Evolutionary conservation across 371 early-diverging fungal species (phyloP).

Genomic region (Dinochytrium kinnereticum): DNA sequence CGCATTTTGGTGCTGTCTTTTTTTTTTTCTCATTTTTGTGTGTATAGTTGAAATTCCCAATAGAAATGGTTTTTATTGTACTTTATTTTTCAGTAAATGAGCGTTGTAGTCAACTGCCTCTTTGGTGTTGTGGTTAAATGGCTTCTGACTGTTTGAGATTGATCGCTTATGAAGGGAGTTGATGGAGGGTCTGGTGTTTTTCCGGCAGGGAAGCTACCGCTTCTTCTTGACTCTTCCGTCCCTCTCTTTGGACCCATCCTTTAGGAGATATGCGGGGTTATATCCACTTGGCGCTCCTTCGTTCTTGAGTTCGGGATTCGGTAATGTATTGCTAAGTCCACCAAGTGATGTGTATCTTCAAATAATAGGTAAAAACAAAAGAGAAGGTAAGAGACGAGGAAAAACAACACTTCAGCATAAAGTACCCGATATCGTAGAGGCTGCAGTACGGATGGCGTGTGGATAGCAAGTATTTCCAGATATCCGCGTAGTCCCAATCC

Average conservation of each 20-base stretch:
- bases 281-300: constrained; percentile 53
- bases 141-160: too few relatives aligned
- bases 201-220: not conserved
- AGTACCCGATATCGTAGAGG: constrained; percentile 87
- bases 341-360: constrained; percentile 93
- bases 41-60: too few relatives aligned
- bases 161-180: too few relatives aligned
- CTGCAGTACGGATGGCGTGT: constrained; percentile 85
- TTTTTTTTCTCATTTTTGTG: too few relatives aligned
- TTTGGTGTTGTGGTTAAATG: too few relatives aligned
- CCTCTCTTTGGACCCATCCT: constrained; percentile 74
- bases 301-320: constrained; percentile 75
- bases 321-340: constrained; percentile 80
- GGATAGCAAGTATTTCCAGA: constrained; percentile 81
- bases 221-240: constrained; percentile 63
- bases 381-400: too few relatives aligned
- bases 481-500: constrained; percentile 84
- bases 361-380: constrained; percentile 10
- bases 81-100: too few relatives aligned
- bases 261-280: constrained; percentile 73
- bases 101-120: too few relatives aligned
- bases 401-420: constrained; percentile 4
- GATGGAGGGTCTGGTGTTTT: not conserved
- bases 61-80: too few relatives aligned
- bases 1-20: too few relatives aligned